phyloP scores from a whole-genome alignment of 2,329 filamentous ascomycete genomes.

The Sporothrix pseudoabietina region DNA sequence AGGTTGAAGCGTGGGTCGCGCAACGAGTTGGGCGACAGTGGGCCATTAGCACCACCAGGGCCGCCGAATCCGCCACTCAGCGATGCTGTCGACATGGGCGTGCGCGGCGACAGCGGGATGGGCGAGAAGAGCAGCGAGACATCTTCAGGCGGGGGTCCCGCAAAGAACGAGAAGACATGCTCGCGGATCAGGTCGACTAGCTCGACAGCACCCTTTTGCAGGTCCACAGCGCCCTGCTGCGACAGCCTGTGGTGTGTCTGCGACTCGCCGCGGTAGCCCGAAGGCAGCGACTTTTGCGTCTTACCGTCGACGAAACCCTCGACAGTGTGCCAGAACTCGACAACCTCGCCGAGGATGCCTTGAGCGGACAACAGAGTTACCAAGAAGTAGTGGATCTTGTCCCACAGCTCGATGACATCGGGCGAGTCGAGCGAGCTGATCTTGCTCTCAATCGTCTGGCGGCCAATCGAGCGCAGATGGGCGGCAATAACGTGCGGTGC shows the following conservation, averaged over 20 bases:
- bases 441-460: constrained; percentile 65
- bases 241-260: constrained; percentile 79
- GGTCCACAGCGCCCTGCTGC: constrained; percentile 65
- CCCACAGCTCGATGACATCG: constrained; percentile 88
- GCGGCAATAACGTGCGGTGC: constrained; percentile 68
- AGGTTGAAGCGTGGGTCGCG: constrained; percentile 78
- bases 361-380: constrained; percentile 72
- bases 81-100: constrained; percentile 59
- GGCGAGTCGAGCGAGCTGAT: constrained; percentile 71
- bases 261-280: constrained; percentile 80
- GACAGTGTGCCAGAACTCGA: constrained; percentile 92
- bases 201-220: constrained; percentile 78
- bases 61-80: neutral
- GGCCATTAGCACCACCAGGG: constrained; percentile 37
- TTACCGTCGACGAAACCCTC: constrained; percentile 87
- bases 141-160: constrained; percentile 85
- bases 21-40: constrained; percentile 57
- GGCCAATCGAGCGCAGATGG: constrained; percentile 73
- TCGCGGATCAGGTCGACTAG: constrained; percentile 82
- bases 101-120: constrained; percentile 67
- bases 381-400: constrained; percentile 77
- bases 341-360: constrained; percentile 82
- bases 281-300: constrained; percentile 76
- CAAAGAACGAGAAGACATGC: constrained; percentile 78
- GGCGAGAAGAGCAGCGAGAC: constrained; percentile 86